Conservation (phyloP, 257 asterid species). For the Jaltomata sinuosa region DNA sequence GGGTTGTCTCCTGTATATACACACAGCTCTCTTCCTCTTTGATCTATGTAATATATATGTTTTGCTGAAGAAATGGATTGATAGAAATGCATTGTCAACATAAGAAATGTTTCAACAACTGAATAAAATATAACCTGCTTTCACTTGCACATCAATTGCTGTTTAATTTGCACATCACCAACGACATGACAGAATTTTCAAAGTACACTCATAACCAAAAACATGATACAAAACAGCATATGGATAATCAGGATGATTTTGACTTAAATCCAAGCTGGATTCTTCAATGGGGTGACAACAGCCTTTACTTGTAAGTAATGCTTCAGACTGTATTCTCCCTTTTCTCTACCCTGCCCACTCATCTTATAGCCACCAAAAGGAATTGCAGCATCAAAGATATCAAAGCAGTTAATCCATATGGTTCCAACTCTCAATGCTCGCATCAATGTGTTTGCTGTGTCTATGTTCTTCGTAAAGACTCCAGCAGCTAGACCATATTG, state of each 20-base stretch:
- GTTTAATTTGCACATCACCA: background rate
- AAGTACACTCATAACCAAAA: conserved; percentile 4
- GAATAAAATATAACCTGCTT: too few species aligned
- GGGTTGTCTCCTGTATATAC: background rate
- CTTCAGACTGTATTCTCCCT: conserved; percentile 88
- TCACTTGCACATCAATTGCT: too few species aligned
- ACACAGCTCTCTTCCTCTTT: background rate
- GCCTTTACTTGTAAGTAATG: conserved; percentile 93
- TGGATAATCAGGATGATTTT: background rate
- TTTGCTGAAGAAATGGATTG: background rate
- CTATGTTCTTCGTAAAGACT: conserved; percentile 69
- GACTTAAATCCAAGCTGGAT: conserved; percentile 64
- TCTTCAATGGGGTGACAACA: conserved; percentile 60
- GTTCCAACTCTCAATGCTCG: conserved; percentile 85
- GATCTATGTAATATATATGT: background rate
- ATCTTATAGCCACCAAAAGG: conserved; percentile 95
- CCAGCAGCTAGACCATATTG: conserved; percentile 90
- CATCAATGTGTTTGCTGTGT: conserved; percentile 76
- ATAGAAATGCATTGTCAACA: background rate
- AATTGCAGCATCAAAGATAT: conserved; percentile 78
- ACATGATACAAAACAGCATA: background rate
- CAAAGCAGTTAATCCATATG: conserved; percentile 74
- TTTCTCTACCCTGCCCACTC: conserved; percentile 94
- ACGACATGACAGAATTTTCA: conserved; percentile 29
- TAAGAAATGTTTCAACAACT: background rate